Evolutionary conservation across 1,139 yeast genomes (phyloP), one percentile per base, ranked within the genome.

Genomic region (Saccharomycopsis phalli): DNA sequence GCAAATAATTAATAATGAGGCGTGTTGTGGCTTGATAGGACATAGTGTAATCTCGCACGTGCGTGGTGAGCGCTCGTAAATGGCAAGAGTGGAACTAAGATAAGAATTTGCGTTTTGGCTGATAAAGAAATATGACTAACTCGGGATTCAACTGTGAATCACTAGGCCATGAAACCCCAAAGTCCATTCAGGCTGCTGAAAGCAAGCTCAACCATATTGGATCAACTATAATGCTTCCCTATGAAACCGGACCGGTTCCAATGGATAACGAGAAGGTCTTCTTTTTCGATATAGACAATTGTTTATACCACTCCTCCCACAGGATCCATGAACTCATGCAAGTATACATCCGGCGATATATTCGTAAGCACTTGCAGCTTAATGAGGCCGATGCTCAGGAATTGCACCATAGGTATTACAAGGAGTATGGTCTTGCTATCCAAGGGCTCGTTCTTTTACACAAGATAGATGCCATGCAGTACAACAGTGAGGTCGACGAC

Each of bases 231-330:
- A 32, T 22, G 4, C 35, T 44, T 4, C 45, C 46, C 10, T 21
- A 20, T 6, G 36, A 28, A 8, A 29, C 23, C 22, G 47, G 47
- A 11, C 47, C 47, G 4, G 47, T 44, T 3, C 44, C 45, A 5
- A 17, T 27, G 19, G 47, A 44, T 23, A 34, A 41, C 23, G 45
- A 50, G 23, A 55, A 48, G 22, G 80, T 84, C 34, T 82, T 88
- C 61, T 86, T 76, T 59, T 91, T 88, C 53, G 98, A 88, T 57
- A 84, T 88, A 40, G 97, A 91, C 61, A 91, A 91, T 59, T 84
- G 95, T 53, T 69, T 91, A 33, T 91, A 91, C 59, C 70, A 72
- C 40, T 65, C 87, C 49, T 74, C 86, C 1, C 74, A 84, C 28
- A 66, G 68, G 56, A 82, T 91, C 50, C 94, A 82, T 53, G 93